Evolutionary conservation across 78 protist genomes (phyloP).

Genomic region (Speleostelium caveatum): DNA sequence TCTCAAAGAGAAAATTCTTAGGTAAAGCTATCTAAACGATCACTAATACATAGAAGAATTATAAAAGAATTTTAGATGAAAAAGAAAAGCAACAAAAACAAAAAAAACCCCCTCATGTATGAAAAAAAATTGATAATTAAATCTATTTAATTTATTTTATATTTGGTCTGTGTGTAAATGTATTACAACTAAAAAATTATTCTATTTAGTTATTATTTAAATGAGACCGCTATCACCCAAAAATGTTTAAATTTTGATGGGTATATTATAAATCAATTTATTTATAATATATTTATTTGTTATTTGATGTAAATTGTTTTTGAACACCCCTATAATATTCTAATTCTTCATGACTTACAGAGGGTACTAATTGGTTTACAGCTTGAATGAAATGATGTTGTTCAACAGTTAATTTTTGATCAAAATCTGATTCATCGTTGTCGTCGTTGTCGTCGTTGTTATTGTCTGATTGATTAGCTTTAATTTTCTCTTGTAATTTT

Average conservation of each 20-base stretch:
- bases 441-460: not conserved
- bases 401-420: slow-evolving; percentile 34
- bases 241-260: too few species aligned
- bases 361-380: slow-evolving; percentile 53
- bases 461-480: not conserved
- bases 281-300: slow-evolving; percentile 11
- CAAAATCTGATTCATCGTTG: not conserved
- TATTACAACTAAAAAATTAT: too few species aligned
- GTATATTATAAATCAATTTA: not conserved
- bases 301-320: slow-evolving; percentile 43
- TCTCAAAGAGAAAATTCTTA: slow-evolving; percentile 90
- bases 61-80: too few species aligned
- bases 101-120: too few species aligned
- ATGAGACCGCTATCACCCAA: too few species aligned
- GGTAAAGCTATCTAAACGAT: slow-evolving; percentile 83
- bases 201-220: too few species aligned
- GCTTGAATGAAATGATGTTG: slow-evolving; percentile 74
- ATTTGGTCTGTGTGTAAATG: too few species aligned
- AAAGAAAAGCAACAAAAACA: too few species aligned
- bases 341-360: slow-evolving; percentile 73
- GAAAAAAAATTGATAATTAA: too few species aligned
- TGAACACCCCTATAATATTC: slow-evolving; percentile 68
- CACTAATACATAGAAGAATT: too few species aligned
- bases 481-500: slow-evolving; percentile 19
- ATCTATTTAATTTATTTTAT: too few species aligned